These are phyloP conservation scores for Apiospora arundinis DNA, from an alignment of 2,329 filamentous ascomycete genomes.

Conservation along the genomic window DNA sequence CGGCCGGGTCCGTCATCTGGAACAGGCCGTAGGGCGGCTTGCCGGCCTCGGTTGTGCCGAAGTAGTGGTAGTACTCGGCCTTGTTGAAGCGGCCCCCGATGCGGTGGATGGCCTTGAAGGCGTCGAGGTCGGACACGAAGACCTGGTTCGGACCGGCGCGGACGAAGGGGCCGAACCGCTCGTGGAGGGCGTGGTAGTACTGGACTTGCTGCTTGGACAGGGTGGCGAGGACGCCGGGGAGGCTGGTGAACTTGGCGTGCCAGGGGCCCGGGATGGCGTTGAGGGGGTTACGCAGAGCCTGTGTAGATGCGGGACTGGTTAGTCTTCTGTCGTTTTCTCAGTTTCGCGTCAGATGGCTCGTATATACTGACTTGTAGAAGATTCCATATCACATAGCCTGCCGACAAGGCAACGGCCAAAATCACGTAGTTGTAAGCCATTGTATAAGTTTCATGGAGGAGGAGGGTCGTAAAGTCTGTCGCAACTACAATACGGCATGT, in stretches of 20 bases:
- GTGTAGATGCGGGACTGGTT: too few species aligned
- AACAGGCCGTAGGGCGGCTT: constrained; percentile 42
- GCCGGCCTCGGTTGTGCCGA: constrained; percentile 16
- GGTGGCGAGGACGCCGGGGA: background rate
- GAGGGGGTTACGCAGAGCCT: background rate
- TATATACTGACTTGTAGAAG: background rate
- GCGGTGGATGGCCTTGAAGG: constrained; percentile 32
- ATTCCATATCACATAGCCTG: background rate
- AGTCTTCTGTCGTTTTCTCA: background rate
- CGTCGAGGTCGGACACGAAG: constrained; percentile 31
- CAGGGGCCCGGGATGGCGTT: constrained; percentile 18
- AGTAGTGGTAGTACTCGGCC: constrained; percentile 29
- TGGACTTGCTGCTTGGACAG: constrained; percentile 15
- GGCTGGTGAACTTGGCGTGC: constrained; percentile 15
- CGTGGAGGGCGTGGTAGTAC: constrained; percentile 19
- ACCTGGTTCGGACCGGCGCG: constrained; percentile 37
- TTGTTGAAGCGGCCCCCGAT: constrained; percentile 37
- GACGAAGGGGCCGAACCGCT: constrained; percentile 34
- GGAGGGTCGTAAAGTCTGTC: too few species aligned
- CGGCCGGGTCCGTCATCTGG: constrained; percentile 44
- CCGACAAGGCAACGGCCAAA: background rate
- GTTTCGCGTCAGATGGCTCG: background rate
- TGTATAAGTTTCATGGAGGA: too few species aligned
- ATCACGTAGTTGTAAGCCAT: background rate
- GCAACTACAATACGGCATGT: too few species aligned